Evolutionary conservation across 2,329 filamentous ascomycete genomes (phyloP).

Genomic region (Fusarium citri): DNA sequence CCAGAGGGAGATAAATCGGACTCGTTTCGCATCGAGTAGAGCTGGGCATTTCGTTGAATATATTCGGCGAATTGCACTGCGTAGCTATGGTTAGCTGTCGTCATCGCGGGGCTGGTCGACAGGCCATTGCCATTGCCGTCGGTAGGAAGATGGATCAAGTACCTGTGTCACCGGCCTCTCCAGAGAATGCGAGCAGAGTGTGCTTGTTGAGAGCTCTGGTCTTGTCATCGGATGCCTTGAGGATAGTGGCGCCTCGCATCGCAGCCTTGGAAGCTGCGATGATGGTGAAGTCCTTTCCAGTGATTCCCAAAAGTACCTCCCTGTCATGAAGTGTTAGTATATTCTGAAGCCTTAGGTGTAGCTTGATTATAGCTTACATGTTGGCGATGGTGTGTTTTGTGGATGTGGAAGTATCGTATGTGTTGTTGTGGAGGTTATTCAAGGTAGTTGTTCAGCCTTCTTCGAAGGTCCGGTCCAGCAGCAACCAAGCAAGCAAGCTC

Average conservation of each 20-base stretch:
- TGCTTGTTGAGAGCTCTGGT: conserved; percentile 92
- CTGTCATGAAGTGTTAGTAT: conserved; percentile 58
- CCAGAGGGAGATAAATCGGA: conserved; percentile 90
- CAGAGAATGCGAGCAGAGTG: conserved; percentile 93
- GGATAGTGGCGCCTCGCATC: conserved; percentile 95
- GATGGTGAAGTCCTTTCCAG: conserved; percentile 99
- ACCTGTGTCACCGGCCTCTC: conserved; percentile 97
- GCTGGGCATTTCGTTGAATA: conserved; percentile 97
- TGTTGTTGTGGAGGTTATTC: conserved; percentile 35
- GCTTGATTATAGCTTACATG: conserved; percentile 37
- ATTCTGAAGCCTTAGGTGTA: conserved; percentile 22
- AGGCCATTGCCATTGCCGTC: conserved; percentile 9
- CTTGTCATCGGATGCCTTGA: conserved; percentile 97
- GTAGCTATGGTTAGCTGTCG: conserved; percentile 40
- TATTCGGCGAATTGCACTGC: conserved; percentile 98
- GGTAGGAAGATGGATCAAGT: conserved; percentile 34
- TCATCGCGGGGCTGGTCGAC: conserved; percentile 13
- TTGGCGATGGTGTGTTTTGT: conserved; percentile 38
- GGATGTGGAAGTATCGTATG: conserved; percentile 23
- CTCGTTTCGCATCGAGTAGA: conserved; percentile 98
- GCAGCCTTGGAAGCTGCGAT: conserved; percentile 97
- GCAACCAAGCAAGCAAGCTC: conserved; percentile 47
- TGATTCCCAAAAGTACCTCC: conserved; percentile 98
- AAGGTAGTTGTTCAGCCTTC: conserved; percentile 40
- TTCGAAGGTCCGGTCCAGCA: conserved; percentile 40